phyloP scores from a whole-genome alignment of 2,329 filamentous ascomycete species.

The Paracamarosporium sp. region DNA sequence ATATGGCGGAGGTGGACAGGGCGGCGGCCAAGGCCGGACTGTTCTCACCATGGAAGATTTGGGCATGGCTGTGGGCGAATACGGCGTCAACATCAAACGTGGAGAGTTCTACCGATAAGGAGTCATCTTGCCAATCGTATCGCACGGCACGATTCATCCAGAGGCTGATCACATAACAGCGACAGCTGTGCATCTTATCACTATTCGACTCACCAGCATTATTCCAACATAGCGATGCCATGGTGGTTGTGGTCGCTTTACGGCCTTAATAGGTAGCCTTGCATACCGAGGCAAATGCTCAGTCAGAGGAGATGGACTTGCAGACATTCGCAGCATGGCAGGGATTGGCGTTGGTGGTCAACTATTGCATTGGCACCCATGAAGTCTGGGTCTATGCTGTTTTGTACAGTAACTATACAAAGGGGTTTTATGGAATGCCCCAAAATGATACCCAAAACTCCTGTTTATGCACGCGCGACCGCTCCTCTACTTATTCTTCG shows the following conservation, averaged over 20 bases:
- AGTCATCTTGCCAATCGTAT: background rate
- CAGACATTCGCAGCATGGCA: conserved; percentile 8
- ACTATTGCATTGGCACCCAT: conserved; percentile 18
- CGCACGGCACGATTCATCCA: background rate
- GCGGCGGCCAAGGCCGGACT: conserved; percentile 86
- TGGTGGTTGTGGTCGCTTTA: background rate
- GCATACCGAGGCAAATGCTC: background rate
- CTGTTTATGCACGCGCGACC: conserved; percentile 30
- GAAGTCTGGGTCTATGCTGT: conserved; percentile 24
- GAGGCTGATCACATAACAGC: too few relatives aligned
- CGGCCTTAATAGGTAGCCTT: background rate
- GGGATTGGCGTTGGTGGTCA: conserved; percentile 16
- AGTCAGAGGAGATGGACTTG: background rate
- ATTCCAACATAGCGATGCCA: background rate
- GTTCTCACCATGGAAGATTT: conserved; percentile 98
- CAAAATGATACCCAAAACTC: conserved; percentile 47
- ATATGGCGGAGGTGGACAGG: conserved; percentile 82
- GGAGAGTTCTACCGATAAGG: conserved; percentile 91
- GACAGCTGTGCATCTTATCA: background rate
- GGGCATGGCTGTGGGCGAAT: conserved; percentile 97
- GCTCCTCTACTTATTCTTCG: conserved; percentile 68
- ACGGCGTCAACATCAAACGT: conserved; percentile 95
- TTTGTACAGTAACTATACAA: conserved; percentile 45
- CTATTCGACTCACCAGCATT: background rate
- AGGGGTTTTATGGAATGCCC: conserved; percentile 25